Percentiles rank a stretch among this genome's conserved stretches.
Conservation (phyloP, 148 eudicot species). For the Chenopodium quinoa region DNA sequence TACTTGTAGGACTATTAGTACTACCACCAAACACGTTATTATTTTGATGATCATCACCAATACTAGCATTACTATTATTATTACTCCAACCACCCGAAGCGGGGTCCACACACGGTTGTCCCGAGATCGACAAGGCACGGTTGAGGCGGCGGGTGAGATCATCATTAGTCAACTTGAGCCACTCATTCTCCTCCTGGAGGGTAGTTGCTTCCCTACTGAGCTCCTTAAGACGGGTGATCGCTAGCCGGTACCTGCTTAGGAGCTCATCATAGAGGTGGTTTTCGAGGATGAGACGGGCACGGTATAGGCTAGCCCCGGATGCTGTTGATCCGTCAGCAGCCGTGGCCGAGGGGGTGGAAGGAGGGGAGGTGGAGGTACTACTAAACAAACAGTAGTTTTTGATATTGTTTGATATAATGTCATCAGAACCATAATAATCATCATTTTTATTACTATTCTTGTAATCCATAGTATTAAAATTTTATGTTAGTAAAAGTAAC, state of each 20-base stretch:
- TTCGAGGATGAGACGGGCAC: slow-evolving; percentile 53
- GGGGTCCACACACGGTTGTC: neutral
- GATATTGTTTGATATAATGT: neutral
- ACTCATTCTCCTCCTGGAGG: slow-evolving; percentile 58
- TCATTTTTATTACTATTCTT: neutral
- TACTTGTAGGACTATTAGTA: slow-evolving; percentile 46
- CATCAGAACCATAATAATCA: neutral
- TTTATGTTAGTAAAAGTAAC: neutral
- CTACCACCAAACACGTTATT: neutral
- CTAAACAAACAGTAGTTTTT: slow-evolving; percentile 12
- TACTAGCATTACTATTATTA: neutral
- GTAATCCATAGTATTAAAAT: slow-evolving; percentile 1
- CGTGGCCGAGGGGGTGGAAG: slow-evolving; percentile 39
- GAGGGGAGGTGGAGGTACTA: slow-evolving; percentile 28
- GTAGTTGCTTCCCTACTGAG: slow-evolving; percentile 44
- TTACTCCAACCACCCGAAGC: neutral
- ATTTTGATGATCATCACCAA: neutral
- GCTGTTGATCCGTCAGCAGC: slow-evolving; percentile 15
- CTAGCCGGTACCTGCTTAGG: slow-evolving; percentile 50
- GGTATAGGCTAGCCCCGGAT: slow-evolving; percentile 38
- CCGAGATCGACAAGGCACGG: slow-evolving; percentile 22
- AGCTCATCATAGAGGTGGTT: slow-evolving; percentile 59
- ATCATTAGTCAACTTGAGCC: slow-evolving; percentile 48
- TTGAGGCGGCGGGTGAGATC: slow-evolving; percentile 48
- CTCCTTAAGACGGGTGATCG: slow-evolving; percentile 53